A percentile compares a stretch with the other conserved stretches of the same genome.
Evolutionary conservation across 208 protist species (phyloP).

Genomic region (Wallacemonas collosoma): DNA sequence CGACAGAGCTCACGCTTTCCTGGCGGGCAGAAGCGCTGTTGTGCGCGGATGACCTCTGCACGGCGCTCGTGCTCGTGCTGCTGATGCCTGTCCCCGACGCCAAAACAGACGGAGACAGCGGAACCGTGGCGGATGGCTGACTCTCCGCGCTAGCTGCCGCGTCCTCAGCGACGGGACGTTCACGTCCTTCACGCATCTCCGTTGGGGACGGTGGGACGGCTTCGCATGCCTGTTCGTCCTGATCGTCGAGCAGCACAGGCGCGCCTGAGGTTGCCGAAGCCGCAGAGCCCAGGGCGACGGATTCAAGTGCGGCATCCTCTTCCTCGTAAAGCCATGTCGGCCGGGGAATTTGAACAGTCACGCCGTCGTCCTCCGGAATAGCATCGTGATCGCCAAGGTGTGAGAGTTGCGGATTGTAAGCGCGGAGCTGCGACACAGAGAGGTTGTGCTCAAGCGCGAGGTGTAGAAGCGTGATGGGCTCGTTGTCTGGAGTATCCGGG

Average conservation of each 20-base stretch:
- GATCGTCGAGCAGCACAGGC: not conserved
- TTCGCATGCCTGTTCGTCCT: not conserved
- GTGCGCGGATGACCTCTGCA: not conserved
- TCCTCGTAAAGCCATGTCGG: slow-evolving; percentile 16
- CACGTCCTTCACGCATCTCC: too few relatives aligned
- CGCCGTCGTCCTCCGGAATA: slow-evolving; percentile 20
- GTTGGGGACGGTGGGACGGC: not conserved
- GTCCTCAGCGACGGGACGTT: not conserved
- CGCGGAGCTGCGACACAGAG: slow-evolving; percentile 24
- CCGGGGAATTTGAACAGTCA: slow-evolving; percentile 10
- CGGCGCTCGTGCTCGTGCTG: not conserved
- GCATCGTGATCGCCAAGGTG: slow-evolving; percentile 25
- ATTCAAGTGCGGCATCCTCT: not conserved
- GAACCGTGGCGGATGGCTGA: not conserved
- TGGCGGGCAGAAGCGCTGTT: not conserved
- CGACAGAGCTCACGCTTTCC: slow-evolving; percentile 13
- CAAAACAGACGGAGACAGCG: too few relatives aligned
- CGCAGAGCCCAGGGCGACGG: not conserved
- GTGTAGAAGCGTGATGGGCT: slow-evolving; percentile 40
- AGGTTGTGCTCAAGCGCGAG: slow-evolving; percentile 39
- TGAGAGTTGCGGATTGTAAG: slow-evolving; percentile 43
- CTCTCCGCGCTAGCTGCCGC: not conserved
- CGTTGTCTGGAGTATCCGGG: slow-evolving; percentile 28
- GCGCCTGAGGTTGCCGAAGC: too few relatives aligned
- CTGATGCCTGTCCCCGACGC: not conserved